Base-by-base conservation (phyloP, 1,284 basidiomycete species). In the Ustilago nuda region DNA sequence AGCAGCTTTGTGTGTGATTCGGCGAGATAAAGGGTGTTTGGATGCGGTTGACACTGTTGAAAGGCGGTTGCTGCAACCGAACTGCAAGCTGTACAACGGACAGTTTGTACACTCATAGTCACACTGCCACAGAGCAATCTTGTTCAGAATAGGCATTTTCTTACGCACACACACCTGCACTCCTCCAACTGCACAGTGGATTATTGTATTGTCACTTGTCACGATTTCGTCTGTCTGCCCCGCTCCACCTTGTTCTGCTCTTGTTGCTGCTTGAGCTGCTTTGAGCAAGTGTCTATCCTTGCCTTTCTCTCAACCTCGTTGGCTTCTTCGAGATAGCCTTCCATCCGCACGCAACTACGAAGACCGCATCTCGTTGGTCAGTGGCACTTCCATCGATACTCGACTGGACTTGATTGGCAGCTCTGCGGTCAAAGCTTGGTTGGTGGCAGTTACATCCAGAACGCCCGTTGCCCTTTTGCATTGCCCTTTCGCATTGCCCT, bases 31-130 rank as follows among this genome's bases (percentile, higher is more conserved):
- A 6, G 8, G 45, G 7, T 23, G 19, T 19, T 4, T 13, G 32
- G 12, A 27, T 32, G 33, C 30, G 27, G 50, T 35, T 52, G 48
- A 27, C 23, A 27, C 48, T 35, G 50, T 8, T 32, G 32, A 52
- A 52, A 33, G 27, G 23, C 3, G 23, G 23, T 27, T 27, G 23
- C 30, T 52, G 33, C 50, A 52, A 52, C 5, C 50, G 50, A 52
- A 52, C 50, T 52, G 50, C 32, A 52, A 11, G 50, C 50, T 52
- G 30, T 52, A 30, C 50, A 35, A 52, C 27, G 46, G 0, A 48
- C 27, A 48, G 27, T 1, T 48, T 48, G 3, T 3, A 27, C 36
- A 37, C 19, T 19, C 19, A 19, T 19, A 19, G 19, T 19, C 1
- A 19, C 19, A n/a, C n/a, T n/a, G 39, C 39, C 39, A 41, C 39